phyloP scores from a whole-genome alignment of 345 rosid species.

The Sapria himalayana region DNA sequence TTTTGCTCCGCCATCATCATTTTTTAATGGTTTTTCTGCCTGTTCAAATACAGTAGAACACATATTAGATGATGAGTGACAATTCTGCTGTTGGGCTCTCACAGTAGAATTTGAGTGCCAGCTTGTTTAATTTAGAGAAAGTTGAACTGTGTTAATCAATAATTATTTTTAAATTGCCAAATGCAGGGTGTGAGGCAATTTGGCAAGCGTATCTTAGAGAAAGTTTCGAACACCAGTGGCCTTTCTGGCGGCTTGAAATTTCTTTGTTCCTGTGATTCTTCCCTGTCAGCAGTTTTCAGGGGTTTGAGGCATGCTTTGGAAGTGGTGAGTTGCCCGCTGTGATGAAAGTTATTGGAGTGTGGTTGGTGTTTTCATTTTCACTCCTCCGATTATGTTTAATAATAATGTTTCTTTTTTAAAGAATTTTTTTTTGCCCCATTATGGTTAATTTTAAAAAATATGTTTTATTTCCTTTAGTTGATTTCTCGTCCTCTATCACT shows the following conservation, averaged over 20 bases:
- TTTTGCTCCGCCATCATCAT: too few species aligned
- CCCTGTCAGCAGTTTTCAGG: conserved; percentile 32
- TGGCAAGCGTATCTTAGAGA: conserved; percentile 73
- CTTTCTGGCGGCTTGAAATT: conserved; percentile 70
- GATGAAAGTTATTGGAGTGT: conserved; percentile 4
- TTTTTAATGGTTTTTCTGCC: too few species aligned
- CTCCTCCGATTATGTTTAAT: neutral
- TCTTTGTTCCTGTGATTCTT: conserved; percentile 42
- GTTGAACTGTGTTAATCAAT: too few species aligned
- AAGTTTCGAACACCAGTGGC: conserved; percentile 64
- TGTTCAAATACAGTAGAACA: too few species aligned
- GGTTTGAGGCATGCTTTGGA: conserved; percentile 69
- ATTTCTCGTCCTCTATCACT: too few species aligned
- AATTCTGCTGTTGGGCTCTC: too few species aligned
- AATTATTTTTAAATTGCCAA: conserved; percentile 10
- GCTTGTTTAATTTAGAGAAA: too few species aligned
- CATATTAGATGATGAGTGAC: too few species aligned
- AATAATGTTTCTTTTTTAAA: neutral
- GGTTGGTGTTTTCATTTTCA: neutral
- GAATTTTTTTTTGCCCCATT: conserved; percentile 3
- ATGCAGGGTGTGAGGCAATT: conserved; percentile 70
- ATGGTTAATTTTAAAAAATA: too few species aligned
- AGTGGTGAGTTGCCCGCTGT: conserved; percentile 33
- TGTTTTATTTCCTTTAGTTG: too few species aligned
- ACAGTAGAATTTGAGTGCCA: too few species aligned